Evolutionary conservation across 1,139 yeast species (phyloP).

Genomic region (Sugiyamaella castrensis): DNA sequence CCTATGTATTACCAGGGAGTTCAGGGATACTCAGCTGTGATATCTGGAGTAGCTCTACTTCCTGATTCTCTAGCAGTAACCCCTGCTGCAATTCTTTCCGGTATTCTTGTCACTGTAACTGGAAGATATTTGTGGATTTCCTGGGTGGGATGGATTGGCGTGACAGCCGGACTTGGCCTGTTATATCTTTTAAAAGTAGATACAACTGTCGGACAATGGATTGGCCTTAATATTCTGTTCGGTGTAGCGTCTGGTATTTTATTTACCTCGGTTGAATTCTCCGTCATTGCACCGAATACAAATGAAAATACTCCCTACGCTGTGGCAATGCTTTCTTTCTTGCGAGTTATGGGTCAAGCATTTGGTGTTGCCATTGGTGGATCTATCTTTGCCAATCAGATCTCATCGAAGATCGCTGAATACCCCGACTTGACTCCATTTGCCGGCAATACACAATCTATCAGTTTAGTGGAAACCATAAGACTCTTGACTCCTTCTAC

Average conservation of each 20-base stretch:
- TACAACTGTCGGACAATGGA: conserved; percentile 42
- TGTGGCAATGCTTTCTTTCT: conserved; percentile 51
- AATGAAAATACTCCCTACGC: conserved; percentile 52
- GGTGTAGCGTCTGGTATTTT: conserved; percentile 56
- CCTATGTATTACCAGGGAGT: conserved; percentile 58
- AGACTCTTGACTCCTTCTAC: conserved; percentile 20
- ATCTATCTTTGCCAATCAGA: conserved; percentile 42
- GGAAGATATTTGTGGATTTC: conserved; percentile 40
- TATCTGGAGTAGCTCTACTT: conserved; percentile 54
- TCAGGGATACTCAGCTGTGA: conserved; percentile 46
- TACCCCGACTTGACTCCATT: conserved; percentile 18
- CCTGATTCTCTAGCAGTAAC: conserved; percentile 55
- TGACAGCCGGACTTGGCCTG: conserved; percentile 53
- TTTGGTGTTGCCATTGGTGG: conserved; percentile 52
- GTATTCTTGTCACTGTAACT: conserved; percentile 45
- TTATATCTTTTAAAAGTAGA: conserved; percentile 43
- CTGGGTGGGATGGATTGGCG: conserved; percentile 42
- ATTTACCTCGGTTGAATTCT: conserved; percentile 42
- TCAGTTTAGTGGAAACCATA: conserved; percentile 25
- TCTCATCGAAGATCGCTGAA: conserved; percentile 18
- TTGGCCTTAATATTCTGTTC: conserved; percentile 53
- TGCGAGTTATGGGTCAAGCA: conserved; percentile 50
- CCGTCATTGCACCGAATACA: conserved; percentile 51
- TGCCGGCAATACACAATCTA: conserved; percentile 20
- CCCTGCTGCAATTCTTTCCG: conserved; percentile 46